Evolutionary conservation across 176 grass and related monocot species (phyloP).

Genomic region (sorghum (Sorghum bicolor)): Sorghum_bicolor_NCBIv3 NC_012874.2:64669001-64669500

Average conservation of each 20-base stretch:
- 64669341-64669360: slow-evolving; percentile 86
- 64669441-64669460: slow-evolving; percentile 91
- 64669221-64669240: slow-evolving; percentile 76
- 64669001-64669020: neutral
- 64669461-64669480: slow-evolving; percentile 59
- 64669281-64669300: slow-evolving; percentile 58
- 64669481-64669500: neutral
- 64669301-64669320: slow-evolving; percentile 97
- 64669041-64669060: neutral
- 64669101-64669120: slow-evolving; percentile 32
- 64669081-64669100: neutral
- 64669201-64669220: slow-evolving; percentile 89
- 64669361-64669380: slow-evolving; percentile 97
- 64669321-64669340: slow-evolving; percentile 90
- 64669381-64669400: slow-evolving; percentile 97
- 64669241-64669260: slow-evolving; percentile 86
- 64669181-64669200: slow-evolving; percentile 82
- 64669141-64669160: slow-evolving; percentile 88
- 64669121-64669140: slow-evolving; percentile 95
- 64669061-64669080: neutral
- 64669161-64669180: slow-evolving; percentile 89
- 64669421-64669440: slow-evolving; percentile 81
- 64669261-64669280: slow-evolving; percentile 77
- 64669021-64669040: neutral
- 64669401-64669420: slow-evolving; percentile 75